A percentile compares a stretch with the other conserved stretches of the same genome.
phyloP scores from a whole-genome alignment of 1,284 basidiomycete species.

The Fomitopsis betulina region DNA sequence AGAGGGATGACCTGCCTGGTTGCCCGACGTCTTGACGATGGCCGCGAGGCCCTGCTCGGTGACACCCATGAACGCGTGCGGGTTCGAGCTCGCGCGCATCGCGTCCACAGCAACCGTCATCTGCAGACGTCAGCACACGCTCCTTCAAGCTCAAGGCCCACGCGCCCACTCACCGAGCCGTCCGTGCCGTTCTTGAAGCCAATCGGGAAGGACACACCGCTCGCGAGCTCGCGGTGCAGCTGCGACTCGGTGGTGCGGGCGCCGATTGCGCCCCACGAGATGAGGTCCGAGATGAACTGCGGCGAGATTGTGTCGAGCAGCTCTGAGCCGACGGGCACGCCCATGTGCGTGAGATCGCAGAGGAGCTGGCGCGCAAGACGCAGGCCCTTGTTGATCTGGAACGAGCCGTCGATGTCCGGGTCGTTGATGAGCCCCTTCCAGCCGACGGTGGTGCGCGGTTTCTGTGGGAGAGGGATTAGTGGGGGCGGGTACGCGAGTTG shows the following conservation, averaged over 20 bases:
- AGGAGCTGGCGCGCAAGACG: conserved; percentile 85
- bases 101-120: conserved; percentile 88
- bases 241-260: conserved; percentile 95
- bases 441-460: conserved; percentile 85
- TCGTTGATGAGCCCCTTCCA: conserved; percentile 91
- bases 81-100: conserved; percentile 88
- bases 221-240: conserved; percentile 89
- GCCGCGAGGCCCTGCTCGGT: conserved; percentile 92
- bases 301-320: conserved; percentile 93
- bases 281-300: conserved; percentile 77
- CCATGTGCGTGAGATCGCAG: conserved; percentile 83
- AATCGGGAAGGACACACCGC: conserved; percentile 86
- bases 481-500: neutral
- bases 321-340: conserved; percentile 92
- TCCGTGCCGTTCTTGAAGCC: conserved; percentile 99
- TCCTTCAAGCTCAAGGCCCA: conserved; percentile 9
- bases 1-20: conserved; percentile 35
- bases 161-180: conserved; percentile 59
- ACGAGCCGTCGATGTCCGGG: conserved; percentile 90
- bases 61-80: conserved; percentile 98
- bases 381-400: conserved; percentile 96
- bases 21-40: conserved; percentile 94
- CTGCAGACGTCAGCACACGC: conserved; percentile 8
- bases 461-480: conserved; percentile 34
- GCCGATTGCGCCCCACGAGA: conserved; percentile 97